A percentile compares a stretch with the other conserved stretches of the same genome.
Evolutionary conservation across 2,329 filamentous ascomycete genomes (phyloP).

Genomic region (Talaromyces sp.): DNA sequence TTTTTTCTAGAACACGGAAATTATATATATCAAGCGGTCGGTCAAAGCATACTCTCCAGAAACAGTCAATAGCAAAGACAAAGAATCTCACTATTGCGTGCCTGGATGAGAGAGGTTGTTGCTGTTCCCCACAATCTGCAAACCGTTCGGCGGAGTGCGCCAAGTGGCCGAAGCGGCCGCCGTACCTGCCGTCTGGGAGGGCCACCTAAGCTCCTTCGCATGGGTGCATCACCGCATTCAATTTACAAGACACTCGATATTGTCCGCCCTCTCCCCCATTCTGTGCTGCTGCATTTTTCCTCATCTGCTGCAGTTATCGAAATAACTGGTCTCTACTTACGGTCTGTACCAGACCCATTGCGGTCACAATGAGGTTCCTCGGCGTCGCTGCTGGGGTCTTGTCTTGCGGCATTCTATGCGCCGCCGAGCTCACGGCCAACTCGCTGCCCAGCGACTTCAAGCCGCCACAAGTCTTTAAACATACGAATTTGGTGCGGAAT

Average conservation of each 20-base stretch:
- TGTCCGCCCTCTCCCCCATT: conserved; percentile 4
- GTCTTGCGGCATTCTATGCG: conserved; percentile 26
- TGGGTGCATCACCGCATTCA: not conserved
- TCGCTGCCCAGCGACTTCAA: conserved; percentile 54
- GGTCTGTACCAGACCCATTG: conserved; percentile 21
- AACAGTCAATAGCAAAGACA: not conserved
- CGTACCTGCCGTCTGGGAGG: conserved; percentile 23
- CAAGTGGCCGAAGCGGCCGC: conserved; percentile 28
- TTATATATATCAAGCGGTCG: not conserved
- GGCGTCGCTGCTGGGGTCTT: conserved; percentile 31
- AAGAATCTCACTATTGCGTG: not conserved
- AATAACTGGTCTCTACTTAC: conserved; percentile 19
- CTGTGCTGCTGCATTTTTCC: conserved; percentile 2
- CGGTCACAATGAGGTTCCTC: conserved; percentile 36
- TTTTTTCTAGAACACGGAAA: not conserved
- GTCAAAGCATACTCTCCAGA: not conserved
- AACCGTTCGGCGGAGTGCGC: conserved; percentile 20
- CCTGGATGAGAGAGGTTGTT: not conserved
- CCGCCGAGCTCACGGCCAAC: conserved; percentile 25
- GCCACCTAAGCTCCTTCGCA: conserved; percentile 32
- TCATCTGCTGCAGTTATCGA: conserved; percentile 13
- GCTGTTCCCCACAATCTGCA: not conserved
- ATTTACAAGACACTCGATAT: not conserved
- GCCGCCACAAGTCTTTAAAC: conserved; percentile 88
- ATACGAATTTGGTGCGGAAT: conserved; percentile 81